Evolutionary conservation across 768 basidiomycete genomes (phyloP), one percentile per base, ranked within the genome.

Genomic region (Rhizopogon salebrosus): DNA sequence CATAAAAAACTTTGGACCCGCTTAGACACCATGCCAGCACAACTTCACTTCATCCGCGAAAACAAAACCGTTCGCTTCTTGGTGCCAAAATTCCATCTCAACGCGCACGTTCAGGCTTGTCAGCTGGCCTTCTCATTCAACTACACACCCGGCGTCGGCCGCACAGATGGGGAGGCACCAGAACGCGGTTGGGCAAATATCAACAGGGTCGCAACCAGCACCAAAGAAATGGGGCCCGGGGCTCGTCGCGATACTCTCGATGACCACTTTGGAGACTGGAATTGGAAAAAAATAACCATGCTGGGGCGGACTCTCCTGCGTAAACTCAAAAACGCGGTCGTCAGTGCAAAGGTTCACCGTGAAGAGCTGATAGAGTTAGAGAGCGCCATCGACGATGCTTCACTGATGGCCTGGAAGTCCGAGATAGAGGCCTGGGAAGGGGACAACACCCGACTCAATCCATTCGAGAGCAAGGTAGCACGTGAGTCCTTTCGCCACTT

Each of bases 71-170:
- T n/a, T n/a, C n/a, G n/a, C 1, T 65, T 53, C 35, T 48, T 64
- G 22, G 59, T 76, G 9, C 74, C 72, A 0, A 65, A 66, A 34
- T 72, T 69, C 55, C 75, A 75, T 31, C 57, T 72, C 26, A 57
- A 62, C n/a, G 67, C 54, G 0, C 75, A 75, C 51, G 61, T 57
- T 0, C 13, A 55, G 0, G 5, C 35, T 6, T 72, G 71, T 49
- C 65, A 64, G 11, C 48, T 42, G 1, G 48, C 50, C 3, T 72
- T 61, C 54, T 66, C 59, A 10, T 49, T 75, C 16, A 67, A 64
- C 22, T 66, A 66, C 48, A 49, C 51, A 14, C 29, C 52, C 0
- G 63, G 70, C 7, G 57, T 58, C n/a, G 69, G 67, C 7, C 59
- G 61, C 1, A 64, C 57, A 0, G 70, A 73, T 57, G 70, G 73